A percentile compares a stretch with the other conserved stretches of the same genome.
These are phyloP conservation scores for Lyophyllum decastes DNA, from an alignment of 768 basidiomycete genomes.

Conservation along the genomic window DNA sequence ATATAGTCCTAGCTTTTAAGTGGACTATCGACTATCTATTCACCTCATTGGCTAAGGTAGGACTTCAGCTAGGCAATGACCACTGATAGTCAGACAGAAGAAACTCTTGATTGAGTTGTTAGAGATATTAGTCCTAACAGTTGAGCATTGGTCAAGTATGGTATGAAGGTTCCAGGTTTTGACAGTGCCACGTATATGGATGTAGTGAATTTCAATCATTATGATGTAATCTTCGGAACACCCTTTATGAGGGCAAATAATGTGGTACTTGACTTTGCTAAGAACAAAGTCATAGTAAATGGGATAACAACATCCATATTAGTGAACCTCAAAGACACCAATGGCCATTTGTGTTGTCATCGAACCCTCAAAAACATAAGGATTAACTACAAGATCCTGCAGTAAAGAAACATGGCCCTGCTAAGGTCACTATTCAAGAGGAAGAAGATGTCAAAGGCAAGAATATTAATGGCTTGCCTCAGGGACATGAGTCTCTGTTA, in stretches of 20 bases:
- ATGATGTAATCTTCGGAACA: constrained; percentile 35
- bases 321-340: neutral
- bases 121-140: too few relatives aligned
- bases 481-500: neutral
- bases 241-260: constrained; percentile 29
- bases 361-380: constrained; percentile 1
- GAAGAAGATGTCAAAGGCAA: neutral
- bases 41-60: too few relatives aligned
- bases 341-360: neutral
- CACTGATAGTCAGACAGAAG: too few relatives aligned
- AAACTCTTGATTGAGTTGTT: too few relatives aligned
- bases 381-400: neutral
- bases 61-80: too few relatives aligned
- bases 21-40: too few relatives aligned
- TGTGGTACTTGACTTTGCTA: constrained; percentile 25
- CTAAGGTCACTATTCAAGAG: neutral
- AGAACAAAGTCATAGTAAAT: constrained; percentile 10
- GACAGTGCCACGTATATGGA: constrained; percentile 24
- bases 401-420: too few relatives aligned
- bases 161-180: constrained; percentile 18
- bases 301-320: constrained; percentile 1
- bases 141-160: constrained; percentile 27
- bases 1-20: too few relatives aligned
- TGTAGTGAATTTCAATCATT: constrained; percentile 35
- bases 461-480: neutral